Base-by-base conservation (phyloP, 1,139 yeast genomes). In the Blastobotrys ciferrii region DNA sequence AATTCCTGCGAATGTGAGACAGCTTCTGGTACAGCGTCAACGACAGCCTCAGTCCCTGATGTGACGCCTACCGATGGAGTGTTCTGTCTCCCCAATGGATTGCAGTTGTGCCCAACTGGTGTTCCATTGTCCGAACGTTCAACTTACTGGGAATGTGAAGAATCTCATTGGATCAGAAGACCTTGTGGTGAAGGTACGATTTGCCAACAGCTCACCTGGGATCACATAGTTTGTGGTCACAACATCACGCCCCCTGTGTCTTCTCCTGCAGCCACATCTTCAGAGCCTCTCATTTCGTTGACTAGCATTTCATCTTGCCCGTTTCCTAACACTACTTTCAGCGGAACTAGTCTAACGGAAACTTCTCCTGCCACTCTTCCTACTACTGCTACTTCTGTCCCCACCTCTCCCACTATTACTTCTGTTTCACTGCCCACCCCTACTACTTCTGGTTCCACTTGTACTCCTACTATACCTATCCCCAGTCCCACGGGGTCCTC, bases 131-230 rank as follows among this genome's bases (percentile, higher is more conserved):
- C 40, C 9, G 25, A 36, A 19, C 25, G 28, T 4, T 14, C 25
- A 4, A 19, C 15, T 13, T 36, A 36, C 14, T 36, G 40, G 40
- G 40, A 36, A 36, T 36, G 40, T 36, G 40, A 18, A 3, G 6
- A 36, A 9, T 36, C 40, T 7, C 40, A 36, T 17, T 36, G 40
- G 40, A 11, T 36, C 7, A 12, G 19, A 12, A 36, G 40, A 19
- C 40, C 40, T 4, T 36, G 40, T 36, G 40, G 40, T 13, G 28
- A 23, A 4, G 40, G 40, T n/a, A 36, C 40, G 6, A 14, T 19
- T 36, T 36, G 40, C 14, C 4, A 23, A 12, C 40, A 36, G 28
- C 12, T 12, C 30, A 17, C 40, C n/a, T 17, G 40, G 4, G 40
- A 36, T n/a, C 4, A 7, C 2, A 36, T 36, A n/a, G 18, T 36